These are phyloP conservation scores for Cladorrhinum samala DNA, from an alignment of 495 filamentous ascomycete genomes.

Conservation along the genomic window DNA sequence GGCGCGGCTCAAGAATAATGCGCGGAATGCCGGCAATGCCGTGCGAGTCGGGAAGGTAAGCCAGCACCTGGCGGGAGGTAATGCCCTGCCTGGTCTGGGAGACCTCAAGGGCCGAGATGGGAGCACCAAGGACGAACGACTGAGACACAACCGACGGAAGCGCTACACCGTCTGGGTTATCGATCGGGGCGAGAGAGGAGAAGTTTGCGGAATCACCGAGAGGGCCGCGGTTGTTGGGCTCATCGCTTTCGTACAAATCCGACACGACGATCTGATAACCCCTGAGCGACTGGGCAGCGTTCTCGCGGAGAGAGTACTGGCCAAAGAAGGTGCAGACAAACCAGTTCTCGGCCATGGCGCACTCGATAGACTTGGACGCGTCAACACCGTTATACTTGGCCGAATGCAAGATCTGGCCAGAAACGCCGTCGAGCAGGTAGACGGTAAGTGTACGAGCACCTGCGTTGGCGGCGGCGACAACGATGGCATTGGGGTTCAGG, in stretches of 20 bases:
- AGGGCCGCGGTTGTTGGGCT: constrained; percentile 79
- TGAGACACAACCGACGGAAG: constrained; percentile 71
- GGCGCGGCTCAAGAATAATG: constrained; percentile 72
- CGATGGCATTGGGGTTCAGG: constrained; percentile 77
- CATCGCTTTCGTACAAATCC: constrained; percentile 81
- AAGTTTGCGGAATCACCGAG: constrained; percentile 62
- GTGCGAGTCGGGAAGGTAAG: constrained; percentile 61
- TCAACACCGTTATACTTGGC: constrained; percentile 69
- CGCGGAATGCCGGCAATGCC: constrained; percentile 76
- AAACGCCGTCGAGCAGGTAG: constrained; percentile 81
- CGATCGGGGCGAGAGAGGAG: constrained; percentile 59
- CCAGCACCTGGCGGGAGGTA: constrained; percentile 75
- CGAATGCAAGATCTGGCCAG: constrained; percentile 70
- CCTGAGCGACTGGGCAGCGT: constrained; percentile 52
- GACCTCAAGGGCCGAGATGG: constrained; percentile 71
- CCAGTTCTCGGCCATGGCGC: constrained; percentile 88
- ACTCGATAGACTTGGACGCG: constrained; percentile 63
- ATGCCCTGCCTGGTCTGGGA: constrained; percentile 92
- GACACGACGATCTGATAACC: constrained; percentile 83
- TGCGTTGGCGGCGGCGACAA: constrained; percentile 65
- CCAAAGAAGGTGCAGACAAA: constrained; percentile 84
- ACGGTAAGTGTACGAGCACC: constrained; percentile 53
- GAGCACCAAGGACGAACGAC: constrained; percentile 67
- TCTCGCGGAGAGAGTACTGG: constrained; percentile 46
- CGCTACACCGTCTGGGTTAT: constrained; percentile 32